Evolutionary conservation across 73 alveolate genomes (phyloP).

Genomic region (Tetrahymena borealis): DNA sequence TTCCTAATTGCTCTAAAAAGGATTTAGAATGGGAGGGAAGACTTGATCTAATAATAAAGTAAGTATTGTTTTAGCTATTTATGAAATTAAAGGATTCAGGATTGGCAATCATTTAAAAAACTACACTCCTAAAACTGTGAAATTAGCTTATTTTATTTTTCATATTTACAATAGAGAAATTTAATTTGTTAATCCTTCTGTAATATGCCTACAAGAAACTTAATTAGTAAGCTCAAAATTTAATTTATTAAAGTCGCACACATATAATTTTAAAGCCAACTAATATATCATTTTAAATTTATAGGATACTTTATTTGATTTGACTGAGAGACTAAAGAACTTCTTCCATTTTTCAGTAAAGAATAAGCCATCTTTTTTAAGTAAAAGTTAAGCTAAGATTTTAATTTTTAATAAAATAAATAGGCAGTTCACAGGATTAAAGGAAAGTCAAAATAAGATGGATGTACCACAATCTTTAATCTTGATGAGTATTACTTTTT

Average conservation of each 20-base stretch:
- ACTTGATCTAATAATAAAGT: not conserved
- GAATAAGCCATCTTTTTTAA: not conserved
- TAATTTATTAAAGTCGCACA: not conserved
- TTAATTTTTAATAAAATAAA: not conserved
- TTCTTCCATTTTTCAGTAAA: not conserved
- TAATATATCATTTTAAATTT: not conserved
- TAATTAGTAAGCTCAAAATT: not conserved
- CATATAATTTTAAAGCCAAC: not conserved
- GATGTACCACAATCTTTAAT: not conserved
- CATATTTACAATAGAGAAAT: not conserved
- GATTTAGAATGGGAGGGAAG: not conserved
- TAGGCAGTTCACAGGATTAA: not conserved
- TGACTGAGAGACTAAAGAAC: not conserved
- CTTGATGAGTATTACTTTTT: not conserved
- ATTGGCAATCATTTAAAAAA: not conserved
- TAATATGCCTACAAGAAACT: not conserved
- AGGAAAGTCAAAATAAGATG: not conserved
- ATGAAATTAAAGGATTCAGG: not conserved
- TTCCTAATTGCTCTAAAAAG: not conserved
- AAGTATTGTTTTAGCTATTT: not conserved
- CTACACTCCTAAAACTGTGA: no score
- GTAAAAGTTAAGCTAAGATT: no score
- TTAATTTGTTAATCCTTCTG: not conserved
- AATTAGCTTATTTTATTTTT: not conserved
- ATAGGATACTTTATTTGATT: not conserved